Conservation (phyloP, 768 basidiomycete species). For the Harrya chromipes region DNA sequence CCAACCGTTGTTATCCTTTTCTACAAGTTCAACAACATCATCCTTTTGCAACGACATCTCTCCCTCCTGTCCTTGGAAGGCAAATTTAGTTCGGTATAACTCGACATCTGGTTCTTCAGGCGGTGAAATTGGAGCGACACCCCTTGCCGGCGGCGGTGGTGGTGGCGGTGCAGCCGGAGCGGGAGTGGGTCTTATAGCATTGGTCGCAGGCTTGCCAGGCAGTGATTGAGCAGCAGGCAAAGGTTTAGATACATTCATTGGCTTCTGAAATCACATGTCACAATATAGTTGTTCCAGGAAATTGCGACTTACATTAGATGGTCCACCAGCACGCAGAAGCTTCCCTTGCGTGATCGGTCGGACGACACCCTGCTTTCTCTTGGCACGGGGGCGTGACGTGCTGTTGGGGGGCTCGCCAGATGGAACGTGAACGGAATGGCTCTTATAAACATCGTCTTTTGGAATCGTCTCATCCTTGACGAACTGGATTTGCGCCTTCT, state of each 20-base stretch:
- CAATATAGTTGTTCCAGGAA: not conserved
- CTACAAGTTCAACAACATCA: slow-evolving; percentile 85
- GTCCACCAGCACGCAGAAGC: slow-evolving; percentile 73
- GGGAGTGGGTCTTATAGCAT: slow-evolving; percentile 20
- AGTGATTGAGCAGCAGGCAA: slow-evolving; percentile 51
- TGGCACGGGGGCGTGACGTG: slow-evolving; percentile 78
- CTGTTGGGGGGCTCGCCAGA: slow-evolving; percentile 86
- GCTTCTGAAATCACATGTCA: slow-evolving; percentile 39
- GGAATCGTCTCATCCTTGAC: slow-evolving; percentile 83
- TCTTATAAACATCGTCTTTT: slow-evolving; percentile 88
- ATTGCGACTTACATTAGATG: slow-evolving; percentile 47
- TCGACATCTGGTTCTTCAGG: slow-evolving; percentile 64
- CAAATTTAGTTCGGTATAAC: slow-evolving; percentile 83
- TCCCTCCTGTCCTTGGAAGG: slow-evolving; percentile 90
- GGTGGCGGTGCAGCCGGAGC: slow-evolving; percentile 32
- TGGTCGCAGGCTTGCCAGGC: slow-evolving; percentile 51
- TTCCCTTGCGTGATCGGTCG: slow-evolving; percentile 85
- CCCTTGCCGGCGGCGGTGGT: slow-evolving; percentile 39
- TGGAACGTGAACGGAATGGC: slow-evolving; percentile 81
- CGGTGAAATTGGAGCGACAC: slow-evolving; percentile 51
- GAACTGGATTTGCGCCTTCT: slow-evolving; percentile 82
- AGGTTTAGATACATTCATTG: slow-evolving; percentile 33
- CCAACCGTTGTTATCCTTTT: slow-evolving; percentile 96
- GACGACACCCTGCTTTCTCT: slow-evolving; percentile 82
- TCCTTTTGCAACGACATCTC: slow-evolving; percentile 90